These are phyloP conservation scores for Cyclotella distinguenda DNA, from an alignment of 108 stramenopile genomes.

Conservation along the genomic window DNA sequence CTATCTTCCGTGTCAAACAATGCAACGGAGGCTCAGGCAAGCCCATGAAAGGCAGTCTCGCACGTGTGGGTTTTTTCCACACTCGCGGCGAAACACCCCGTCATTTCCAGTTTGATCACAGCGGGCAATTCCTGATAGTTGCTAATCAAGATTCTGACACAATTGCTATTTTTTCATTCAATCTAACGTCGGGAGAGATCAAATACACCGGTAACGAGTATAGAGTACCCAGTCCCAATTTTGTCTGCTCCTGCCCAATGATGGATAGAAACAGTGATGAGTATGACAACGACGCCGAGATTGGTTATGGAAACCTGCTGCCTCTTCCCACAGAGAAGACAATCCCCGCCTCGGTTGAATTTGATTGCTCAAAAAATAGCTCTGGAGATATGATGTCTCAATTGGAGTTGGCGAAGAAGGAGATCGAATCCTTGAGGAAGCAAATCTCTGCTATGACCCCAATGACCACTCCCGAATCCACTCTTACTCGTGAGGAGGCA, in stretches of 20 bases:
- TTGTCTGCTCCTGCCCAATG: constrained; percentile 84
- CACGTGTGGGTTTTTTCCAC: constrained; percentile 86
- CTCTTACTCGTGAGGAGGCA: constrained; percentile 5
- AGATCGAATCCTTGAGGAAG: constrained; percentile 36
- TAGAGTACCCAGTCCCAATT: constrained; percentile 90
- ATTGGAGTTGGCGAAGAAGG: constrained; percentile 34
- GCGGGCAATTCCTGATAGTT: constrained; percentile 86
- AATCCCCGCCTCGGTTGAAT: constrained; percentile 23
- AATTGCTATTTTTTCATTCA: constrained; percentile 88
- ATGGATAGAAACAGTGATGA: constrained; percentile 31
- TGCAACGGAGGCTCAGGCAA: constrained; percentile 39
- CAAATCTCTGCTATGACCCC: constrained; percentile 9
- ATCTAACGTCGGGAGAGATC: constrained; percentile 81
- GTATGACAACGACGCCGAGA: constrained; percentile 6
- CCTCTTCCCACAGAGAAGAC: constrained; percentile 3
- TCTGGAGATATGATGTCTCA: constrained; percentile 19
- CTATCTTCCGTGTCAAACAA: constrained; percentile 78
- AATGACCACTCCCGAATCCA: background rate
- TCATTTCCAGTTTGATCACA: constrained; percentile 92
- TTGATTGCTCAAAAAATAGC: constrained; percentile 23
- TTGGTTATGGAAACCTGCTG: constrained; percentile 9
- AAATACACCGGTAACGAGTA: constrained; percentile 90
- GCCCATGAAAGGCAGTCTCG: constrained; percentile 66
- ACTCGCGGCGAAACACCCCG: constrained; percentile 93
- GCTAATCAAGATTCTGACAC: constrained; percentile 94